phyloP scores from a whole-genome alignment of 352 stramenopile genomes.

The Pythium periplocum region DNA sequence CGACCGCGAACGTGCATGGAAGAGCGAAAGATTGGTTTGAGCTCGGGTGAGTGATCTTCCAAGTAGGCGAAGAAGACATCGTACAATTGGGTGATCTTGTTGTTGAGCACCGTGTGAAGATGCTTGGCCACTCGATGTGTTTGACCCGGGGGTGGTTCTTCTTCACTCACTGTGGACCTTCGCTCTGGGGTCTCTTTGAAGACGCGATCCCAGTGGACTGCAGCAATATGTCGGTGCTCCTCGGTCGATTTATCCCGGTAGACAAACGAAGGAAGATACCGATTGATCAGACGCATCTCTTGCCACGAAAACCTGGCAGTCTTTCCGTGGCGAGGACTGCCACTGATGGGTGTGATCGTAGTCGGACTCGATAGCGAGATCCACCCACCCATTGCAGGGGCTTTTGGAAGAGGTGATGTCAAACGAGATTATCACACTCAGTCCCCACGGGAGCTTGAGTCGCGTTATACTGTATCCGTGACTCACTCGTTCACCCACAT shows the following conservation, averaged over 20 bases:
- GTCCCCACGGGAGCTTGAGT: too few relatives aligned
- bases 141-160: too few relatives aligned
- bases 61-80: slow-evolving; percentile 51
- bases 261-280: neutral
- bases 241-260: slow-evolving; percentile 37
- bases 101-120: slow-evolving; percentile 26
- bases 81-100: slow-evolving; percentile 28
- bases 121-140: slow-evolving; percentile 4
- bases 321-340: too few relatives aligned
- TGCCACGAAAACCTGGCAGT: too few relatives aligned
- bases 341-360: too few relatives aligned
- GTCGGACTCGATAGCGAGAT: too few relatives aligned
- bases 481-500: too few relatives aligned
- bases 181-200: slow-evolving; percentile 14
- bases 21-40: slow-evolving; percentile 44
- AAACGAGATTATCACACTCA: too few relatives aligned
- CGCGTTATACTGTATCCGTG: too few relatives aligned
- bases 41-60: slow-evolving; percentile 35
- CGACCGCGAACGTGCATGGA: slow-evolving; percentile 42
- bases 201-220: slow-evolving; percentile 33
- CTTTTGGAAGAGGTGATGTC: too few relatives aligned
- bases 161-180: neutral
- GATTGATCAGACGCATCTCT: too few relatives aligned
- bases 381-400: too few relatives aligned
- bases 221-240: slow-evolving; percentile 25